Conservation (phyloP, 768 basidiomycete genomes). For the Psilocybe cubensis region DNA sequence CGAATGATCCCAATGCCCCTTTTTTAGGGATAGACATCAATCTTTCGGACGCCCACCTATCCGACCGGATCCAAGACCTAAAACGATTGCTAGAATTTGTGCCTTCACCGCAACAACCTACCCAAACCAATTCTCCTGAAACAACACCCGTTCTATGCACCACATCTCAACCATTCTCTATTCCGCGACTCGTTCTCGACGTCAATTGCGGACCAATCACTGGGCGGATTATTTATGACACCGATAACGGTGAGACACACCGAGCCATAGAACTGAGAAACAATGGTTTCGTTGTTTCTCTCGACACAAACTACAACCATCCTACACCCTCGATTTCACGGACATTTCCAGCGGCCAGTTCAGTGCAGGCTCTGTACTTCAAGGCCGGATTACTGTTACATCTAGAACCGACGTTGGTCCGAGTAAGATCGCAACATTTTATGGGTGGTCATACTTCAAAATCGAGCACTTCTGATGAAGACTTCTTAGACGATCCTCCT, state of each 20-base stretch:
- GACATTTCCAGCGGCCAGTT: conserved; percentile 31
- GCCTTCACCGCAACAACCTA: conserved; percentile 16
- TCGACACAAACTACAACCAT: conserved; percentile 44
- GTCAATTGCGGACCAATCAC: conserved; percentile 53
- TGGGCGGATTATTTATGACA: conserved; percentile 54
- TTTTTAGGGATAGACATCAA: conserved; percentile 51
- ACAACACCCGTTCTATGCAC: conserved; percentile 23
- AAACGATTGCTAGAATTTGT: conserved; percentile 38
- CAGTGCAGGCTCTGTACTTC: conserved; percentile 50
- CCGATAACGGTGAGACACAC: conserved; percentile 39
- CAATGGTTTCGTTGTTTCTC: conserved; percentile 50
- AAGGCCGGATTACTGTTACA: conserved; percentile 41
- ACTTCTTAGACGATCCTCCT: conserved; percentile 49
- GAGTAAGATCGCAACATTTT: conserved; percentile 44
- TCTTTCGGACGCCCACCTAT: conserved; percentile 49
- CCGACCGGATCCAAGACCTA: conserved; percentile 58
- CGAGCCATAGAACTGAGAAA: conserved; percentile 60
- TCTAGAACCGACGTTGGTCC: conserved; percentile 56
- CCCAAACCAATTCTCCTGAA: conserved; percentile 11
- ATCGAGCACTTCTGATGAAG: conserved; percentile 37
- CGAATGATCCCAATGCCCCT: conserved; percentile 62
- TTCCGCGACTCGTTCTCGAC: conserved; percentile 56
- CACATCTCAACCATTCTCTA: conserved; percentile 28
- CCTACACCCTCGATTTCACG: conserved; percentile 26
- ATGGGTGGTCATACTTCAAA: conserved; percentile 21